Evolutionary conservation across 202 grass and related monocot species (phyloP), one percentile per base, ranked within the genome.

Genomic region (Alloteropsis angusta): DNA sequence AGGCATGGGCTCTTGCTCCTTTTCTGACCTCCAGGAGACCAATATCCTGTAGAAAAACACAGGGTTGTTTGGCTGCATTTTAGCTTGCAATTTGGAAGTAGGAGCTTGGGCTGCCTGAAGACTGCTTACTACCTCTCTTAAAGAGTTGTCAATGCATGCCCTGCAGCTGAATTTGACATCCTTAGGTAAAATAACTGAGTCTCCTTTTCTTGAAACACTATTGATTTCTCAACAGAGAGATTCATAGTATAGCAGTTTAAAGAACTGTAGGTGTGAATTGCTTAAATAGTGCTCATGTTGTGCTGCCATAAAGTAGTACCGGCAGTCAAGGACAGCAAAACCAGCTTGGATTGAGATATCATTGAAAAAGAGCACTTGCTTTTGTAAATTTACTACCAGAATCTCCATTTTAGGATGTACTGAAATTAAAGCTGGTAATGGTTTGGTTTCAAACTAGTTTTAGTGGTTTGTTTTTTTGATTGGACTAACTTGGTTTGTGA

Each of bases 71-170:
- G 82, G 86, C 50, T 84, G 72, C n/a, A 83, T 83, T 66, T 65
- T 91, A 54, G 68, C 80, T 82, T 83, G 78, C 76, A 71, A 86
- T 74, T 76, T 85, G 71, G 72, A 71, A 84, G 18, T 63, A 84
- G 42, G 88, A 80, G 43, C 46, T 85, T 14, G 42, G 87, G 71
- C 78, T 91, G 58, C 82, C 84, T 15, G 75, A 93, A 76, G 84
- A 46, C 70, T 91, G 45, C 75, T 63, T 89, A 83, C 48, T 71
- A 18, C 41, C 71, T 88, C 17, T 85, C 47, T 36, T 26, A 70
- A 17, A 89, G 78, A 42, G 28, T 30, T 30, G n/a, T n/a, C n/a
- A 66, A 46, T 88, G 83, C 45, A 28, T 55, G 79, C 13, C 81
- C 52, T 71, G 76, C 30, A 38, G 21, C 77, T 21, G 90, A 72